A percentile compares a stretch with the other conserved stretches of the same genome.
phyloP scores from a whole-genome alignment of 306 rosid species.

The Castanea mollissima region DNA sequence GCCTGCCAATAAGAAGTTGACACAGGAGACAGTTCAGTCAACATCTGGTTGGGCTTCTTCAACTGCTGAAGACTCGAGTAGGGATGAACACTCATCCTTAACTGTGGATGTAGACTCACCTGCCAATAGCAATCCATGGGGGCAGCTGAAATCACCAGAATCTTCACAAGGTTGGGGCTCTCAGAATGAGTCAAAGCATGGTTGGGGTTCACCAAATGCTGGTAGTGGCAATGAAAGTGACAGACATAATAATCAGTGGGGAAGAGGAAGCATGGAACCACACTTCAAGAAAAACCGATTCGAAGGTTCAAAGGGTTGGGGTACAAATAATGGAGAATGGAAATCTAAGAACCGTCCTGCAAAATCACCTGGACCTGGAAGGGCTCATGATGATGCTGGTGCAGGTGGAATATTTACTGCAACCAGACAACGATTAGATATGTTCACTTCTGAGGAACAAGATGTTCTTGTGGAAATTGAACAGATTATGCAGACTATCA shows the following conservation, averaged over 20 bases:
- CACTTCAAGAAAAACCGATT: slow-evolving; percentile 46
- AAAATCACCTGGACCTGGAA: slow-evolving; percentile 69
- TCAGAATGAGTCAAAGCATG: slow-evolving; percentile 33
- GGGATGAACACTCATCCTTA: slow-evolving; percentile 14
- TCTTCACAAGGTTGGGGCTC: slow-evolving; percentile 37
- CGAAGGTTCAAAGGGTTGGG: slow-evolving; percentile 73
- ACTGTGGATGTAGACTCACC: slow-evolving; percentile 14
- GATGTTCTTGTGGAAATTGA: slow-evolving; percentile 57
- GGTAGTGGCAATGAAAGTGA: slow-evolving; percentile 41
- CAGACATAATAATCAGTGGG: slow-evolving; percentile 49
- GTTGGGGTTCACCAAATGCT: slow-evolving; percentile 57
- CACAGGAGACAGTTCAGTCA: not conserved
- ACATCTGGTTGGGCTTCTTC: slow-evolving; percentile 29
- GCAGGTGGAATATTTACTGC: slow-evolving; percentile 30
- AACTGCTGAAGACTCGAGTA: slow-evolving; percentile 12
- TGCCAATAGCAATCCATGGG: slow-evolving; percentile 38
- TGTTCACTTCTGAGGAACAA: slow-evolving; percentile 76
- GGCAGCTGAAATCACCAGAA: slow-evolving; percentile 33
- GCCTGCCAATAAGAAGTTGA: slow-evolving; percentile 5
- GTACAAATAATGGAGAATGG: slow-evolving; percentile 64
- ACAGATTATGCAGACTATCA: slow-evolving; percentile 58
- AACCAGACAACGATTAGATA: slow-evolving; percentile 59
- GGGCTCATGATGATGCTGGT: slow-evolving; percentile 23
- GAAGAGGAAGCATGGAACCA: slow-evolving; percentile 42
- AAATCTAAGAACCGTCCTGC: slow-evolving; percentile 51